phyloP scores from a whole-genome alignment of 257 asterid species.

The Cruciata laevipes region DNA sequence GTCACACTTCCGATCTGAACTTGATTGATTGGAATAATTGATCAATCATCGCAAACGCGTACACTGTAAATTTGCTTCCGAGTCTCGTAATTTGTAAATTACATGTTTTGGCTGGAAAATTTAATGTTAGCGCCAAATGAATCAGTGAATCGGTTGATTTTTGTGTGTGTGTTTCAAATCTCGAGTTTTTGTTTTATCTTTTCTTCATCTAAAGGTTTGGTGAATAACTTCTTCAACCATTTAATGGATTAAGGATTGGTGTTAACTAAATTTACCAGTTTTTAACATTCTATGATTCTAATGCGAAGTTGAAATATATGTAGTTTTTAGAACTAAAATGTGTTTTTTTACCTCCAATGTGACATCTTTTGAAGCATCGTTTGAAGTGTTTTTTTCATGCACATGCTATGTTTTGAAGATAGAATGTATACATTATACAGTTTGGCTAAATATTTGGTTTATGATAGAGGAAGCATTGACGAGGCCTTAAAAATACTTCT shows the following conservation, averaged over 20 bases:
- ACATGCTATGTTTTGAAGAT: neutral
- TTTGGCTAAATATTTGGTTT: neutral
- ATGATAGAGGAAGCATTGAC: neutral
- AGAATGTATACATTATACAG: too few species aligned
- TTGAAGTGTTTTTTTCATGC: neutral
- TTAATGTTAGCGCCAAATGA: neutral
- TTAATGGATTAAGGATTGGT: too few species aligned
- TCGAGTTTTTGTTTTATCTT: neutral
- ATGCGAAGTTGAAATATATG: neutral
- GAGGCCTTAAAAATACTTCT: neutral
- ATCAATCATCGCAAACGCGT: neutral
- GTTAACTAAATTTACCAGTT: too few species aligned
- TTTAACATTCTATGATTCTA: neutral
- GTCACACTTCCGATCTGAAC: slow-evolving; percentile 13
- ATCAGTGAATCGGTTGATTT: neutral
- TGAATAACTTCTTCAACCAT: too few species aligned
- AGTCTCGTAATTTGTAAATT: neutral
- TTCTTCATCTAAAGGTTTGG: neutral
- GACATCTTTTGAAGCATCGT: neutral
- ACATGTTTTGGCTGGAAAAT: neutral
- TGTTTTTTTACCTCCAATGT: neutral
- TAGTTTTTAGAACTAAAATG: neutral
- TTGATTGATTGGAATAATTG: neutral
- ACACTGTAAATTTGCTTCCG: neutral
- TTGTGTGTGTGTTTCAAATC: too few species aligned